Conservation (phyloP, 345 rosid species). For the Ceriops tagal region DNA sequence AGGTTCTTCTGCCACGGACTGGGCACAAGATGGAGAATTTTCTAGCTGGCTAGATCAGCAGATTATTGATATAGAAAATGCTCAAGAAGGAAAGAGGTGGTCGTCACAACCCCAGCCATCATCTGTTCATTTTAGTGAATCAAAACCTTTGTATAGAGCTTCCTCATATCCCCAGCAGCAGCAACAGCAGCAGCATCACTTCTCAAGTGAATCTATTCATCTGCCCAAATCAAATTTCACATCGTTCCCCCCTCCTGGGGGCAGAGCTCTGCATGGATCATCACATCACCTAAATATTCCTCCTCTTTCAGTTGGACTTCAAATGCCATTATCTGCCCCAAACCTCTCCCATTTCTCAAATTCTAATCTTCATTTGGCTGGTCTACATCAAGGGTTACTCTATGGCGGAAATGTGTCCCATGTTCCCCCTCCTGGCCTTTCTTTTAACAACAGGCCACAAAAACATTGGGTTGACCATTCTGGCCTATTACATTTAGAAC, state of each 20-base stretch:
- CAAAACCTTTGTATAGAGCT: slow-evolving; percentile 72
- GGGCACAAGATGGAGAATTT: slow-evolving; percentile 83
- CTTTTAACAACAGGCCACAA: slow-evolving; percentile 64
- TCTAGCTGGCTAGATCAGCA: slow-evolving; percentile 70
- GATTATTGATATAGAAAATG: slow-evolving; percentile 47
- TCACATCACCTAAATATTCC: slow-evolving; percentile 54
- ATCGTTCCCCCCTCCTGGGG: slow-evolving; percentile 83
- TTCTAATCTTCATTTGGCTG: slow-evolving; percentile 52
- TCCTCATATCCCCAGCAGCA: slow-evolving; percentile 83
- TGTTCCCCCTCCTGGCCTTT: slow-evolving; percentile 56
- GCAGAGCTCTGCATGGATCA: slow-evolving; percentile 52
- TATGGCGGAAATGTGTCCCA: slow-evolving; percentile 63
- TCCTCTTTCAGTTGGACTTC: slow-evolving; percentile 49
- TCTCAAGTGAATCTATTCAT: slow-evolving; percentile 60
- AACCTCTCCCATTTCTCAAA: slow-evolving; percentile 58
- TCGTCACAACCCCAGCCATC: slow-evolving; percentile 66
- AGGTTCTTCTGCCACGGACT: slow-evolving; percentile 91
- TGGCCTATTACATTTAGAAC: slow-evolving; percentile 67
- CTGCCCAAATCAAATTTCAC: slow-evolving; percentile 66
- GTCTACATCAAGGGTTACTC: slow-evolving; percentile 58
- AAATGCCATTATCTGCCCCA: slow-evolving; percentile 51
- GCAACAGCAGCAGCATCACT: slow-evolving; percentile 50
- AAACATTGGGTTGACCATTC: slow-evolving; percentile 77
- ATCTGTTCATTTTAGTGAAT: slow-evolving; percentile 41
- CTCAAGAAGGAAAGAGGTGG: slow-evolving; percentile 74